Evolutionary conservation across 441 rosid genomes (phyloP), one percentile per base, ranked within the genome.

Genomic region (Mallotus japonicus): DNA sequence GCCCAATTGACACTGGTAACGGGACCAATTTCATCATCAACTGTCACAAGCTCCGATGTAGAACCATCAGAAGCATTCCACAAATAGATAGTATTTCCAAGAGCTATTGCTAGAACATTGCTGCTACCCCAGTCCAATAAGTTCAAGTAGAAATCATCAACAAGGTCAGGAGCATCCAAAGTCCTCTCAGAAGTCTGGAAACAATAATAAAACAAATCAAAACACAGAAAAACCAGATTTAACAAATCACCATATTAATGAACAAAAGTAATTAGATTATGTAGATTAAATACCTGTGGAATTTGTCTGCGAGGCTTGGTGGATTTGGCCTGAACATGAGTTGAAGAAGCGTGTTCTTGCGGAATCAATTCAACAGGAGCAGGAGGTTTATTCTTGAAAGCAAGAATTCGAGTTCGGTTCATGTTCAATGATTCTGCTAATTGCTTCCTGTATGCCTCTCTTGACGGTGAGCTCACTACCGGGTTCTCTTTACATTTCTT

Each of bases 1-100:
- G 92, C 95, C 95, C 97, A 89, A 44, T 71, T 86, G 75, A 91
- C 82, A 68, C 96, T 89, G 9, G 97, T 91, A 37, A 91, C 80
- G 2, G 92, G 97, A 14, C 95, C 95, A 8, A 56, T 75, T 71
- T 89, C 97, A 5, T 91, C 91, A 47, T 85, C 90, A 49, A 89
- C 32, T 4, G 95, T 89, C 40, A 88, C 88, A 65, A 91, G 91
- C 81, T 91, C 92, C 3, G 90, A 84, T 16, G 89, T 82, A 24
- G 92, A 88, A 46, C 89, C 88, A 72, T 15, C 66, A 8, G 92
- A 83, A 78, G 91, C 90, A 85, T 91, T 84, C 91, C 92, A 91
- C 70, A 88, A 75, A 71, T 89, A 91, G 22, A 91, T 86, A 19
- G 88, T 85, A 76, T 54, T 83, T 10, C 81, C 87, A 51, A 91